Base-by-base conservation (phyloP, 1,284 basidiomycete species). In the Puccinia hordei region DNA sequence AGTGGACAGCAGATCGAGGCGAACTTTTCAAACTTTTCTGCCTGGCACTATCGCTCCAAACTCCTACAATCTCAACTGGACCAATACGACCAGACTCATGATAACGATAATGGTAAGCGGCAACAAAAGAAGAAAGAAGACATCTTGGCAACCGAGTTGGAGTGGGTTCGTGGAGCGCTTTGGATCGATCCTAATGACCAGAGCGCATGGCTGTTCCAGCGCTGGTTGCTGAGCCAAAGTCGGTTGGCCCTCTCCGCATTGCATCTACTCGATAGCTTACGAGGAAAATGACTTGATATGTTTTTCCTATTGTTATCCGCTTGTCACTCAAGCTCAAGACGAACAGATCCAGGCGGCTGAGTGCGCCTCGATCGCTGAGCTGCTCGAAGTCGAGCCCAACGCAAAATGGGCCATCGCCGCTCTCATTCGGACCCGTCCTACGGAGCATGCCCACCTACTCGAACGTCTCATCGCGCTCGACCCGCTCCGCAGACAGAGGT, bases 151-250 rank as follows among this genome's bases (percentile, higher is more conserved):
- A 30, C 84, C 94, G 97, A 99, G 85, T 93, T 96, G 84, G 93
- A 96, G 68, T 88, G 98, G 15, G 91, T 98, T 27, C 90, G 91
- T 82, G 94, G 97, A 84, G 97, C 96, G 0, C 90, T 99, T 87
- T 99, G 94, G 87, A 98, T 95, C 0, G 96, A 98, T 85, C 97
- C 97, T 0, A 90, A 90, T 69, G 97, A 99, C 86, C 95, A 98
- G 86, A 95, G 93, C 81, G 94, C 94, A 0, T 99, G 97, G 97
- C 90, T 98, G 78, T 99, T 99, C 85, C 97, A 99, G 84, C 90
- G 94, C 22, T 99, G 96, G 95, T 89, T 99, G 0, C 89, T 98
- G 71, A 93, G 93, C 33, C 85, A 88, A 81, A 90, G 93, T 91
- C 83, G 82, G 88, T 83, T 27, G 12, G 30, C 46, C 27, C 30